A percentile compares a stretch with the other conserved stretches of the same genome.
Conservation (phyloP, 1,284 basidiomycete genomes). For the Xanthoconium separans region DNA sequence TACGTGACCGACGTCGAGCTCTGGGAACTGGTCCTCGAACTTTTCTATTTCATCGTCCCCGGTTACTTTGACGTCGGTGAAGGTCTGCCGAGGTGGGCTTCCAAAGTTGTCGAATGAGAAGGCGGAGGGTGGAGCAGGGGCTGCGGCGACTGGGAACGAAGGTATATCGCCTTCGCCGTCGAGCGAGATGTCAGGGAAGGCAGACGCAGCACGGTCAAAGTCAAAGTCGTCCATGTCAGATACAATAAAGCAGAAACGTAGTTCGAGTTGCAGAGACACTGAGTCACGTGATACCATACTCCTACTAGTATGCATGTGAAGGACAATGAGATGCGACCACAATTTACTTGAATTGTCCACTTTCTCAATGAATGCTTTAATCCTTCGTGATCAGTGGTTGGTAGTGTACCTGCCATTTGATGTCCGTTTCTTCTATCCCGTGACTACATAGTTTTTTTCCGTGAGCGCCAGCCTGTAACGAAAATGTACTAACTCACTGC, state of each 20-base stretch:
- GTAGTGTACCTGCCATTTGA: too few species aligned
- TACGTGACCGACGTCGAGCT: slow-evolving; percentile 65
- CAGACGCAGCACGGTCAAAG: slow-evolving; percentile 74
- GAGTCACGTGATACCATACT: not conserved
- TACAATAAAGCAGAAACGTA: not conserved
- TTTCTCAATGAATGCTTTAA: too few species aligned
- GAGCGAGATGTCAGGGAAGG: slow-evolving; percentile 83
- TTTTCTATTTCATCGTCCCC: slow-evolving; percentile 86
- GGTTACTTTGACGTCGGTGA: slow-evolving; percentile 72
- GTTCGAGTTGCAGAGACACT: not conserved
- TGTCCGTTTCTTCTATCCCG: too few species aligned
- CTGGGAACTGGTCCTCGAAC: slow-evolving; percentile 92
- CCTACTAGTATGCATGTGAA: not conserved
- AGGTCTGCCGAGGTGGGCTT: slow-evolving; percentile 40
- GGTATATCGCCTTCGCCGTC: slow-evolving; percentile 61
- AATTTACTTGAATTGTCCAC: too few species aligned
- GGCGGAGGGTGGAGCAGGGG: slow-evolving; percentile 30
- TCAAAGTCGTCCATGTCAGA: slow-evolving; percentile 50
- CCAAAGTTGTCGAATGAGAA: slow-evolving; percentile 71
- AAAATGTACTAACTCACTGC: not conserved
- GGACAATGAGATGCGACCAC: too few species aligned
- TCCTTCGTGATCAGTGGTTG: too few species aligned
- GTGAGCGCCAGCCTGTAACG: not conserved
- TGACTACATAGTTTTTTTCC: too few species aligned
- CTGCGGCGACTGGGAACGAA: slow-evolving; percentile 36